Percentiles rank a stretch among this genome's conserved stretches.
Conservation (phyloP, 2,329 filamentous ascomycete genomes). For the Mariannaea sp. region DNA sequence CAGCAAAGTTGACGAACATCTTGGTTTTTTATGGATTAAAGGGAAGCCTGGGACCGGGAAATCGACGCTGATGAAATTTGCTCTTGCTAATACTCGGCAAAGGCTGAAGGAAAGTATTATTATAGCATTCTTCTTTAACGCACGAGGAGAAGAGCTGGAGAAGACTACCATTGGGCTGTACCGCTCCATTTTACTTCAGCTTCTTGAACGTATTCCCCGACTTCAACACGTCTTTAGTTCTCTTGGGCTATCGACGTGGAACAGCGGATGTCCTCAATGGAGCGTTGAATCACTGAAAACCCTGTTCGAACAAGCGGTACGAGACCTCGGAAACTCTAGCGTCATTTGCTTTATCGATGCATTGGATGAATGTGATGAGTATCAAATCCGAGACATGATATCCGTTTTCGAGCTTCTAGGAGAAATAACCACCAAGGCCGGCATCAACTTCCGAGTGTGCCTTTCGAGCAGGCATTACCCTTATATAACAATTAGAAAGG, state of each 20-base stretch:
- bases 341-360: not conserved
- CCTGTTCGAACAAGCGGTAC: slow-evolving; percentile 1
- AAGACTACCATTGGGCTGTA: slow-evolving; percentile 55
- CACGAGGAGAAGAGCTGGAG: slow-evolving; percentile 49
- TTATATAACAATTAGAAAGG: slow-evolving; percentile 41
- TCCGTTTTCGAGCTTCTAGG: not conserved
- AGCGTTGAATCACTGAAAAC: slow-evolving; percentile 6
- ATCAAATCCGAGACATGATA: not conserved
- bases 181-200: slow-evolving; percentile 52
- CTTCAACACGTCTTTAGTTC: slow-evolving; percentile 43
- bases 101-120: slow-evolving; percentile 29
- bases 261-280: not conserved
- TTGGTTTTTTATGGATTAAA: slow-evolving; percentile 45
- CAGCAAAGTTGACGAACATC: slow-evolving; percentile 27
- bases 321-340: not conserved
- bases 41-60: slow-evolving; percentile 1
- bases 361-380: not conserved
- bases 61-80: slow-evolving; percentile 46
- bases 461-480: slow-evolving; percentile 48
- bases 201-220: slow-evolving; percentile 44
- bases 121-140: slow-evolving; percentile 57
- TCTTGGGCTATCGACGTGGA: not conserved
- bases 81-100: slow-evolving; percentile 18
- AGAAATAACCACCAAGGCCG: not conserved
- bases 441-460: not conserved